Conservation (phyloP, 352 stramenopile species). For the Phytophthora foliorum region DNA sequence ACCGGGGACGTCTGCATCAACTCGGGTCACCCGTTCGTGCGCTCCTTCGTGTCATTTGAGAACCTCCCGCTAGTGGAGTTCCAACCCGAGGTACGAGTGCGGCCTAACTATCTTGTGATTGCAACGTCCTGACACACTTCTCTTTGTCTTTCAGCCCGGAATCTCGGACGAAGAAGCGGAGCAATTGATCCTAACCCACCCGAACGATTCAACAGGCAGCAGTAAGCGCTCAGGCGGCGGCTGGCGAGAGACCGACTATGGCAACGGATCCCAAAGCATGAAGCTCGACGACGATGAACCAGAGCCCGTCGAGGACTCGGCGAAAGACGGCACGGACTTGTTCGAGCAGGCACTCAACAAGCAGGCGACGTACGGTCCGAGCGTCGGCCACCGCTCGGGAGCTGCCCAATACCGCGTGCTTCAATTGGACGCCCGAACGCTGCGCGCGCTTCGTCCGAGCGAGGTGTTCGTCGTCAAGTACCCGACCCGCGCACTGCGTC, state of each 20-base stretch:
- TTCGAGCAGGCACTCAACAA: conserved; percentile 92
- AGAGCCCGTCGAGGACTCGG: conserved; percentile 23
- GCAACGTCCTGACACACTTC: conserved; percentile 2
- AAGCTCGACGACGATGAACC: conserved; percentile 75
- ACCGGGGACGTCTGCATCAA: conserved; percentile 93
- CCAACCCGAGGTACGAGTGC: conserved; percentile 61
- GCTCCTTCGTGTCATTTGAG: conserved; percentile 96
- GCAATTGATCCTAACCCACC: conserved; percentile 78
- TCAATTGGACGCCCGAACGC: conserved; percentile 77
- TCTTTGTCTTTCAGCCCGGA: conserved; percentile 41
- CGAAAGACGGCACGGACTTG: conserved; percentile 54
- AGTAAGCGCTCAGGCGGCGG: conserved; percentile 37
- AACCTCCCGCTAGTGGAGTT: conserved; percentile 97
- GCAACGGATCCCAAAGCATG: conserved; percentile 81
- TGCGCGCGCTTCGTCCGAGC: conserved; percentile 75
- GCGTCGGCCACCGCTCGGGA: conserved; percentile 57
- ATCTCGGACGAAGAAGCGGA: conserved; percentile 90
- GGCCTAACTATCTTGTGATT: conserved; percentile 5
- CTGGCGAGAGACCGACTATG: conserved; percentile 74
- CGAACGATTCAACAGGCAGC: conserved; percentile 34
- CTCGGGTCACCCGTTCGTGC: conserved; percentile 95
- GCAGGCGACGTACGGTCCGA: conserved; percentile 69
- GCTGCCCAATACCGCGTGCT: conserved; percentile 77
- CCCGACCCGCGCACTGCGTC: conserved; percentile 58
- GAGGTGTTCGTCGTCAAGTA: conserved; percentile 92